Percentiles rank a stretch among this genome's conserved stretches.
Conservation (phyloP, 306 rosid genomes). For the Vigna reflexopilosa region DNA sequence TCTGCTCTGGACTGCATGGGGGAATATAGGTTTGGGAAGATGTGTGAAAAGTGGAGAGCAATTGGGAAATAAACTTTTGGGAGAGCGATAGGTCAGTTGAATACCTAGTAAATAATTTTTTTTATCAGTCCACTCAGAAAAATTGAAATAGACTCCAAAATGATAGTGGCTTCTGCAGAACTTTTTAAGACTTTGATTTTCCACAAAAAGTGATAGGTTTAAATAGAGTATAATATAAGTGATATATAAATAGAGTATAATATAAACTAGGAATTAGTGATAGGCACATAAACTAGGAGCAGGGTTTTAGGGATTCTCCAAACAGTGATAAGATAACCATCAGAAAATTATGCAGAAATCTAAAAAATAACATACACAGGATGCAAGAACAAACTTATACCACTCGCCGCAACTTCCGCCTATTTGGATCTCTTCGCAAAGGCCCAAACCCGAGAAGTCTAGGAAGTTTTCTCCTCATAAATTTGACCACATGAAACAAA, state of each 20-base stretch:
- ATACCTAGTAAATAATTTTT: background rate
- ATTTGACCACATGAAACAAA: slow-evolving; percentile 61
- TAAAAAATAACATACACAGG: slow-evolving; percentile 1
- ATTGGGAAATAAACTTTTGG: too few relatives aligned
- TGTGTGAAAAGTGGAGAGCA: too few relatives aligned
- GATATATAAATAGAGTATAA: background rate
- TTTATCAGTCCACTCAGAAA: slow-evolving; percentile 25
- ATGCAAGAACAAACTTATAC: slow-evolving; percentile 59
- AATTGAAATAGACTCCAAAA: slow-evolving; percentile 31
- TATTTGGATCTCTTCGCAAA: slow-evolving; percentile 71
- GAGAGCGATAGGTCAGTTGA: too few relatives aligned
- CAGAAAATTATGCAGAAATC: slow-evolving; percentile 26
- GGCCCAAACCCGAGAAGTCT: slow-evolving; percentile 82
- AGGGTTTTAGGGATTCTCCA: slow-evolving; percentile 18
- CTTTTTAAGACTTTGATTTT: slow-evolving; percentile 3
- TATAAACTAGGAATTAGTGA: background rate
- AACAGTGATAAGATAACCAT: slow-evolving; percentile 19
- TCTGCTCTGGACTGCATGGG: too few relatives aligned
- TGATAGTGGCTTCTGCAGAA: background rate
- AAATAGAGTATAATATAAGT: slow-evolving; percentile 20
- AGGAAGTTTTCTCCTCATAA: slow-evolving; percentile 62
- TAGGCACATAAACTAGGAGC: background rate
- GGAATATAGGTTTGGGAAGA: too few relatives aligned
- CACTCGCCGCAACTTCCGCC: slow-evolving; percentile 72
- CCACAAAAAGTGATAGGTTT: slow-evolving; percentile 12